A percentile compares a stretch with the other conserved stretches of the same genome.
These are phyloP conservation scores for Mycena sp. DNA, from an alignment of 1,284 basidiomycete genomes.

Conservation along the genomic window DNA sequence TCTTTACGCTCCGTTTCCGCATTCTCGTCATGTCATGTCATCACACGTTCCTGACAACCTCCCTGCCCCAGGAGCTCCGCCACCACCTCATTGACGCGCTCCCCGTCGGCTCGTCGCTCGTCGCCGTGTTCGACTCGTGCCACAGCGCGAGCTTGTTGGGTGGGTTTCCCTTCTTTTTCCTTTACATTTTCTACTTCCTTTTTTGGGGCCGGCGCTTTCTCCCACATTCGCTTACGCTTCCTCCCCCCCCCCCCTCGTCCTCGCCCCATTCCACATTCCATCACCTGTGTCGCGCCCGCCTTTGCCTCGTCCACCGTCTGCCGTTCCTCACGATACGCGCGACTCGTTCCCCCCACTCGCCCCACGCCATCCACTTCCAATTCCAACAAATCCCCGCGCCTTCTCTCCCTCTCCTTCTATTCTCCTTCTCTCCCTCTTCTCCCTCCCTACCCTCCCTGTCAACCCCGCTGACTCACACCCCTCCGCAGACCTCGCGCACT, in stretches of 20 bases:
- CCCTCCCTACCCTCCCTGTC: neutral
- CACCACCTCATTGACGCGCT: constrained; percentile 50
- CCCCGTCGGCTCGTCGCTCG: constrained; percentile 50
- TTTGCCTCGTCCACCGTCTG: too few species aligned
- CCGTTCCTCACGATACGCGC: too few species aligned
- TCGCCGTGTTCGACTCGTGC: constrained; percentile 60
- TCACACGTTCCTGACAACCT: neutral
- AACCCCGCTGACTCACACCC: neutral
- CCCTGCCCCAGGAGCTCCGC: constrained; percentile 45
- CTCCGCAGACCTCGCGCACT: constrained; percentile 51
- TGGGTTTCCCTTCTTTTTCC: constrained; percentile 18
- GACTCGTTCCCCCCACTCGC: too few species aligned
- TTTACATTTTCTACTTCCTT: neutral
- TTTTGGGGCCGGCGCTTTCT: neutral
- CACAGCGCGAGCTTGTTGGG: constrained; percentile 57
- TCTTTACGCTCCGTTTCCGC: too few species aligned
- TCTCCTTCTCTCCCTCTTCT: neutral
- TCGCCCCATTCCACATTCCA: too few species aligned
- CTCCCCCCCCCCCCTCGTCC: too few species aligned
- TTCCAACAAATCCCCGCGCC: too few species aligned
- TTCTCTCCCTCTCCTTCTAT: neutral
- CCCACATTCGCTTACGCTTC: too few species aligned
- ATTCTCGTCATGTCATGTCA: neutral
- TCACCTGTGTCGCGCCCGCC: too few species aligned
- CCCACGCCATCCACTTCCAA: too few species aligned